These are phyloP conservation scores for Cornus suecica DNA, from an alignment of 148 eudicot genomes.

Conservation along the genomic window DNA sequence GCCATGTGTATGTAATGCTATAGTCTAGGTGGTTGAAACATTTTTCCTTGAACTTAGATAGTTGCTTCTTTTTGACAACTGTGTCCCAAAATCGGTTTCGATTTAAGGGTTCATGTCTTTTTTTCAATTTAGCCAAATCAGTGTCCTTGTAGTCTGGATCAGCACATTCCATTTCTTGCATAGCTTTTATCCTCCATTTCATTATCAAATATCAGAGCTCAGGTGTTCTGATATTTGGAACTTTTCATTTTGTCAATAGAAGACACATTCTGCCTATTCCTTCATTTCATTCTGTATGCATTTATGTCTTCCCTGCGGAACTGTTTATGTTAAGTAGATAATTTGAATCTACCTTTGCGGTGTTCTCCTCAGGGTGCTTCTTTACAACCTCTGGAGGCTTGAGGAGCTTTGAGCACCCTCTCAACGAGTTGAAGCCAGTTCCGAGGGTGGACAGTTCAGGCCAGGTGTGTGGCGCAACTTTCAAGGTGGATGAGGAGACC, in stretches of 20 bases:
- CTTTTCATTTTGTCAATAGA: not conserved
- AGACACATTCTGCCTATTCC: no score
- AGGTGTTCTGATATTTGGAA: not conserved
- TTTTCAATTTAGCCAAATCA: not conserved
- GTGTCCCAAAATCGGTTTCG: not conserved
- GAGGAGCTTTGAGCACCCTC: conserved; percentile 81
- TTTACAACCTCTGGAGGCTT: conserved; percentile 76
- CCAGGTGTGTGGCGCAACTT: conserved; percentile 71
- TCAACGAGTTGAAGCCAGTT: conserved; percentile 67
- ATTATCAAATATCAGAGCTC: not conserved
- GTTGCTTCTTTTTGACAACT: not conserved
- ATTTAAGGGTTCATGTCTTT: not conserved
- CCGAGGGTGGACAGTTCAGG: conserved; percentile 88
- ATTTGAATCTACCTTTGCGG: not conserved
- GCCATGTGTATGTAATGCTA: no score
- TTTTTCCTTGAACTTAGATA: not conserved
- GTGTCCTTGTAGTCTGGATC: not conserved
- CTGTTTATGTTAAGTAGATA: no score
- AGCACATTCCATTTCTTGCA: not conserved
- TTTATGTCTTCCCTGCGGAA: no score
- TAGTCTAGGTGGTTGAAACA: not conserved
- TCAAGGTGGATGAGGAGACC: conserved; percentile 66
- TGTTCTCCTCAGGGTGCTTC: conserved; percentile 57
- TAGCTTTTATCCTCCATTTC: not conserved
- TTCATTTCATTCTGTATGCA: no score